Base-by-base conservation (phyloP, 2,329 filamentous ascomycete genomes). In the Coniochaeta sp. region DNA sequence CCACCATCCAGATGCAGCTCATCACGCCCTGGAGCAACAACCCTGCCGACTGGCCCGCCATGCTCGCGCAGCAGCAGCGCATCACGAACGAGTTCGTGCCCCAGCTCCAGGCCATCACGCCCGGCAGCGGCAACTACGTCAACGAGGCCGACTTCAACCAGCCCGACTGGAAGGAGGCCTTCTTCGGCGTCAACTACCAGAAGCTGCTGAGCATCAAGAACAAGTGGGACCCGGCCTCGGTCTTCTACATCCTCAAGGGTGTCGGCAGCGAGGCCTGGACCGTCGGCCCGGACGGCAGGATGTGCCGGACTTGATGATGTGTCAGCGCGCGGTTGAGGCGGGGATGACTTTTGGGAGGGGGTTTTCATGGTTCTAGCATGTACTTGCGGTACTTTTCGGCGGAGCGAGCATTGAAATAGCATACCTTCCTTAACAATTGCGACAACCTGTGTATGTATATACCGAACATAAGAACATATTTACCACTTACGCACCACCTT, bases 1-100 rank as follows among this genome's bases (percentile, higher is more conserved):
- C 72, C 12, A 66, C 73, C 17, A 66, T 74, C 57, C 66, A 70
- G 55, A 63, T 72, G 58, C 68, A 72, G 62, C 62, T 73, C 47
- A 66, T 65, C 26, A 69, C 68, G 17, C 59, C 64, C 33, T 69
- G 68, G 70, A 57, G 57, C 38, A 65, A 68, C 31, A 64, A 64
- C 12, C 60, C 62, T 8, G 58, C 64, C 16, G 62, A 64, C 1
- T 67, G 65, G 60, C 62, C 57, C 4, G 63, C 68, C 12, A 71
- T 69, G 63, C 55, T 69, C 9, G 66, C 63, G 31, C 63, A 64
- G 4, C 72, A 73, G 62, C 62, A 58, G 26, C 64, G 63, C 24
- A 72, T 73, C 62, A 73, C 71, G 11, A 60, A 72, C 47, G 62
- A 68, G 58, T 65, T 71, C 55, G 65, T 72, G 31, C 31, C 31